Evolutionary conservation across 345 rosid genomes (phyloP).

Genomic region (Eucalyptus erythrocorys): DNA sequence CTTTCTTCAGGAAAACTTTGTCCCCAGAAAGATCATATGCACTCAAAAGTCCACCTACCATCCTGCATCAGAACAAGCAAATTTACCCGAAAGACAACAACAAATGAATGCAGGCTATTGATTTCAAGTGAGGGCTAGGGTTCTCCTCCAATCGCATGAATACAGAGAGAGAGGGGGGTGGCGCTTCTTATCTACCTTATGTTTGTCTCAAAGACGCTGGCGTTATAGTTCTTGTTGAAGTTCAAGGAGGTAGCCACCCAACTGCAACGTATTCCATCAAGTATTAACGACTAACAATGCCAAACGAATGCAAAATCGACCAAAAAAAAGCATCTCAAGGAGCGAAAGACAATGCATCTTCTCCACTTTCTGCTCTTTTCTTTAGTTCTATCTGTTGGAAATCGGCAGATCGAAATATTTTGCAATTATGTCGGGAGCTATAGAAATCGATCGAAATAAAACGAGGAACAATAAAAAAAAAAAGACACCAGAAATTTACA

Average conservation of each 20-base stretch:
- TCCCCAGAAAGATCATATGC: constrained; percentile 89
- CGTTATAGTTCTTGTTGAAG: constrained; percentile 74
- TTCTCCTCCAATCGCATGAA: not conserved
- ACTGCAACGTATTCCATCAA: constrained; percentile 20
- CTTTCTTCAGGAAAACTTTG: constrained; percentile 82
- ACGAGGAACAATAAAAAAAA: no score
- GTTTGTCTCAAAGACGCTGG: constrained; percentile 97
- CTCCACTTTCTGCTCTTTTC: not conserved
- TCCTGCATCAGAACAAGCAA: constrained; percentile 24
- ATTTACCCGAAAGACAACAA: not conserved
- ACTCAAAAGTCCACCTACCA: constrained; percentile 95
- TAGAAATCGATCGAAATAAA: no score
- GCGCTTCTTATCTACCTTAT: constrained; percentile 54
- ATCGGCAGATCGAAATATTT: no score
- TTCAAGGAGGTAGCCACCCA: constrained; percentile 90
- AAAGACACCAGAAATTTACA: no score
- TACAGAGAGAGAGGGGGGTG: not conserved
- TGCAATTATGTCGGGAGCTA: no score
- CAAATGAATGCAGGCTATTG: not conserved
- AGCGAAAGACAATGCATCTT: not conserved
- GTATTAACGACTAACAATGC: not conserved
- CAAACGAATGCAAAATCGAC: not conserved
- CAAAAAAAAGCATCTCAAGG: not conserved
- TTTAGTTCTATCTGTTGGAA: not conserved
- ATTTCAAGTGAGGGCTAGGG: not conserved